These are phyloP conservation scores for Colletotrichum falcatum DNA, from an alignment of 2,329 filamentous ascomycete genomes.

Conservation along the genomic window DNA sequence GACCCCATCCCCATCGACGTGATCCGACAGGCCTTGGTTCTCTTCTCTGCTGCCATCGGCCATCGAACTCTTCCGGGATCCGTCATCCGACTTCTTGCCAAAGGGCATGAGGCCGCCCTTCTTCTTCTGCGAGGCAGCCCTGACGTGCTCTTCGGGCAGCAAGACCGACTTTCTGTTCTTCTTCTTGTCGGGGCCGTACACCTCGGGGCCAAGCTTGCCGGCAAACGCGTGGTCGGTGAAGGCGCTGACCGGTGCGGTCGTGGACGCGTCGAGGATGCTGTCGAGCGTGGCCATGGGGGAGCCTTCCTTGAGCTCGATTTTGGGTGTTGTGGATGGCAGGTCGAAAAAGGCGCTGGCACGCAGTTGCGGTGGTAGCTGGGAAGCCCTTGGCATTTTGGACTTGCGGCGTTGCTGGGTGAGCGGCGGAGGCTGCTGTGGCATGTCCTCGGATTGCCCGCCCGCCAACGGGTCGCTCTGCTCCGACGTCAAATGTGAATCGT, in stretches of 20 bases:
- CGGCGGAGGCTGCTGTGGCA: slow-evolving; percentile 25
- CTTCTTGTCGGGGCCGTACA: slow-evolving; percentile 75
- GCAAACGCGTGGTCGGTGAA: slow-evolving; percentile 92
- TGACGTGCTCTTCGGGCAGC: slow-evolving; percentile 42
- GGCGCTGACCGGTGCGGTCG: slow-evolving; percentile 86
- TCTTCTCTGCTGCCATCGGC: slow-evolving; percentile 42
- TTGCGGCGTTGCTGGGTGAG: slow-evolving; percentile 47
- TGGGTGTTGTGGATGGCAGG: slow-evolving; percentile 64
- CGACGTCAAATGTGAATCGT: slow-evolving; percentile 20
- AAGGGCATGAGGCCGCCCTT: slow-evolving; percentile 63
- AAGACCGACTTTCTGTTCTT: slow-evolving; percentile 52
- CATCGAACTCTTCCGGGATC: slow-evolving; percentile 31
- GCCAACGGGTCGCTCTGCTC: slow-evolving; percentile 5
- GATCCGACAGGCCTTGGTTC: slow-evolving; percentile 44
- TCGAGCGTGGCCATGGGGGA: slow-evolving; percentile 92
- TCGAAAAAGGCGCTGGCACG: slow-evolving; percentile 95
- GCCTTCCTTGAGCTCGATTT: slow-evolving; percentile 74
- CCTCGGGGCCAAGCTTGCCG: slow-evolving; percentile 78
- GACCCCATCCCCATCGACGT: slow-evolving; percentile 46
- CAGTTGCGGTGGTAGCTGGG: slow-evolving; percentile 79
- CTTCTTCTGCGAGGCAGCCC: slow-evolving; percentile 54
- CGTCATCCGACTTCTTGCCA: slow-evolving; percentile 52
- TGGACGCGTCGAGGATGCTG: slow-evolving; percentile 90
- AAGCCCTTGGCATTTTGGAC: slow-evolving; percentile 46
- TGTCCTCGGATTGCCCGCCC: neutral